Percentiles rank a stretch among this genome's conserved stretches.
phyloP scores from a whole-genome alignment of 2,329 filamentous ascomycete genomes.

The Colletotrichum simmondsii region DNA sequence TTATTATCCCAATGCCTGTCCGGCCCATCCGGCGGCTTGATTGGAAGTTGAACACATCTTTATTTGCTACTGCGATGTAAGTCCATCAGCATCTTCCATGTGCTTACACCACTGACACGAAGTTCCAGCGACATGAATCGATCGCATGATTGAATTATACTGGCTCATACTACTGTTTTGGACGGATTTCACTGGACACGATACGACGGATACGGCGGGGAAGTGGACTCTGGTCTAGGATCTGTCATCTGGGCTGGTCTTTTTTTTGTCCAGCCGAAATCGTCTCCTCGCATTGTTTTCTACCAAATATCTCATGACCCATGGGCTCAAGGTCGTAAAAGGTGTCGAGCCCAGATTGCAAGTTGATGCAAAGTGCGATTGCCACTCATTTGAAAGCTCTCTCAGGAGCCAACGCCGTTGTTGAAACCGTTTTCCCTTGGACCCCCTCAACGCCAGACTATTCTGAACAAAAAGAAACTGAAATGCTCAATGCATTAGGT shows the following conservation, averaged over 20 bases:
- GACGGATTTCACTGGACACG: constrained; percentile 23
- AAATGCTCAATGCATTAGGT: constrained; percentile 33
- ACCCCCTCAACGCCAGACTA: constrained; percentile 55
- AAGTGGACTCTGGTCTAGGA: constrained; percentile 8
- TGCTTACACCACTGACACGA: neutral
- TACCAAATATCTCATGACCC: constrained; percentile 33
- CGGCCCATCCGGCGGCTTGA: neutral
- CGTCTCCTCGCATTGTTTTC: constrained; percentile 21
- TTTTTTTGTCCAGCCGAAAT: constrained; percentile 11
- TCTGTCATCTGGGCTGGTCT: constrained; percentile 13
- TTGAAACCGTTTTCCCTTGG: constrained; percentile 62
- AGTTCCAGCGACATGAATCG: neutral
- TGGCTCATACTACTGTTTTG: constrained; percentile 23
- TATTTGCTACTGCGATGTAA: constrained; percentile 31
- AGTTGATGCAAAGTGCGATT: constrained; percentile 38
- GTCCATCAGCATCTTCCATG: neutral
- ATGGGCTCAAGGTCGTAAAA: constrained; percentile 51
- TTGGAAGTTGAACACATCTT: constrained; percentile 17
- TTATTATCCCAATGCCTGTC: neutral
- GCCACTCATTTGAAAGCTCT: constrained; percentile 46
- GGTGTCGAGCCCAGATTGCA: constrained; percentile 46
- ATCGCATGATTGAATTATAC: constrained; percentile 4
- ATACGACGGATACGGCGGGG: constrained; percentile 11
- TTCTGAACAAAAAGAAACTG: constrained; percentile 22
- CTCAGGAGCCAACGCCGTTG: constrained; percentile 56